phyloP scores from a whole-genome alignment of 139 green algal species.

The Volvox reticuliferus region DNA sequence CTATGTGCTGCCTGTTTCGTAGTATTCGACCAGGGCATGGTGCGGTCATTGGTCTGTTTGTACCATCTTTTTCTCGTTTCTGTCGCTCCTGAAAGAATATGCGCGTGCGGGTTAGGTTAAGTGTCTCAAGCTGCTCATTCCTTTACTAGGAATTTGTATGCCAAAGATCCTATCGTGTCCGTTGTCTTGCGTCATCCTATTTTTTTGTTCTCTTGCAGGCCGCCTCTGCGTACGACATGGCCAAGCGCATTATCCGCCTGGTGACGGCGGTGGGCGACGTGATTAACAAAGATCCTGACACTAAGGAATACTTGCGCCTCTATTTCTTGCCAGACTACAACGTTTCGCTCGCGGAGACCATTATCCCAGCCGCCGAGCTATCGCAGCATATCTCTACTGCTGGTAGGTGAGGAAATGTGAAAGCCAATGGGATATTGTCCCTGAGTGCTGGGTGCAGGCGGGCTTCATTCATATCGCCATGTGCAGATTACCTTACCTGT shows the following conservation, averaged over 20 bases:
- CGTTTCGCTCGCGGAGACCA: slow-evolving; percentile 93
- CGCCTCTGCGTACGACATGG: slow-evolving; percentile 97
- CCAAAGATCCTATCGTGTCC: no score
- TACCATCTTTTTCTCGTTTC: no score
- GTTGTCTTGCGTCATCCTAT: no score
- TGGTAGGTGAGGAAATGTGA: neutral
- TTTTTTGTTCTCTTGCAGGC: slow-evolving; percentile 71
- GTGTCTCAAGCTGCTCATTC: no score
- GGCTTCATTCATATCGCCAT: neutral
- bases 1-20: no score
- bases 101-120: no score
- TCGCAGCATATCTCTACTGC: slow-evolving; percentile 88
- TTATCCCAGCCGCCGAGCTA: slow-evolving; percentile 92
- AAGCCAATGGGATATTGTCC: neutral
- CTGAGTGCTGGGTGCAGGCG: neutral
- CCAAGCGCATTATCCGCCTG: slow-evolving; percentile 99
- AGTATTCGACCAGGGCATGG: no score
- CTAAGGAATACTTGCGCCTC: slow-evolving; percentile 70
- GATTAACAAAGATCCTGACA: slow-evolving; percentile 92
- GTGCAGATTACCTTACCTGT: neutral
- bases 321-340: slow-evolving; percentile 99
- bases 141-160: no score
- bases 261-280: slow-evolving; percentile 89
- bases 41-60: no score
- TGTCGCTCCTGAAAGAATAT: no score